Evolutionary conservation across 495 filamentous ascomycete species (phyloP), one percentile per base, ranked within the genome.

Genomic region (Clohesyomyces aquaticus): DNA sequence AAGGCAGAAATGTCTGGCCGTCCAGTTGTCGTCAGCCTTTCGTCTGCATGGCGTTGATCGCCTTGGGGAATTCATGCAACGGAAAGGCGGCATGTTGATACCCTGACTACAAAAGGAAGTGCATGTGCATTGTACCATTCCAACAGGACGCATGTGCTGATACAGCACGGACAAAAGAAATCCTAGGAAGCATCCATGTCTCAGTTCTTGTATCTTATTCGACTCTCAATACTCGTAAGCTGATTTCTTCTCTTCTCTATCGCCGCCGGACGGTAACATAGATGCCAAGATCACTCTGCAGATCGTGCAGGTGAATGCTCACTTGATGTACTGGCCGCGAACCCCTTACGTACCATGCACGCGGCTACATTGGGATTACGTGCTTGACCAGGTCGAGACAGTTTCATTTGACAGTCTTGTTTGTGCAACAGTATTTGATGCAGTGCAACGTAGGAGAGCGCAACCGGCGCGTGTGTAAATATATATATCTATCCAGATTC

Each of bases 31-130:
- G 56, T 59, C 43, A 50, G 43, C 56, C 43, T 25, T 35, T 21
- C 56, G 56, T 59, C 56, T 49, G 55, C 42, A 45, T 47, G 42
- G 49, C 49, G 49, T 52, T 52, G 14, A 52, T 29, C 49, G 10
- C 12, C 18, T 23, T 27, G 49, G 3, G 47, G 26, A 22, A 50
- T 50, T 50, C 47, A 26, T 22, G 4, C 47, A 50, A 4, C 22
- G 25, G 47, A 19, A 56, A 26, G 53, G 3, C 53, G n/a, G 26
- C 29, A 3, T 42, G 1, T 56, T n/a, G n/a, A 43, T 4, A 23
- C 32, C 11, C 23, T 18, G 29, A 56, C 4, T 1, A 25, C 4
- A 22, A 11, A 1, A 22, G 47, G 19, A 19, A 25, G 22, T 6
- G 14, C n/a, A 4, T 46, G n/a, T n/a, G n/a, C n/a, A n/a, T n/a